Percentiles rank a stretch among this genome's conserved stretches.
Evolutionary conservation across 495 filamentous ascomycete species (phyloP).

Genomic region (Diplogelasinospora grovesii): DNA sequence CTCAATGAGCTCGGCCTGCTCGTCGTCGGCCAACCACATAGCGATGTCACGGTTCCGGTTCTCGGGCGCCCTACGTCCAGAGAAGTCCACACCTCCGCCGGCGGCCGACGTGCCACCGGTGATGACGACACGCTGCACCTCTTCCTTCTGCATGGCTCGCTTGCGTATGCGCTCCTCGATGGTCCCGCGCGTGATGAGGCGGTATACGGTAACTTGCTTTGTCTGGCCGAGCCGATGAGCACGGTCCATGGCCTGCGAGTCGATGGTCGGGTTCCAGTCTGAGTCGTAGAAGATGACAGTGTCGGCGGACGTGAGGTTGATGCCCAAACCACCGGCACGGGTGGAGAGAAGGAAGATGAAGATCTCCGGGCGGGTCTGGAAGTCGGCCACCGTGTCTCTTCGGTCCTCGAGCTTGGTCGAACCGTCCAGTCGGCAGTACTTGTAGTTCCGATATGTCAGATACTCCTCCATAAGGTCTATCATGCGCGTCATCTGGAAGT

Average conservation of each 20-base stretch:
- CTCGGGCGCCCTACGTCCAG: slow-evolving; percentile 71
- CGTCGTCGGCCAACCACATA: slow-evolving; percentile 93
- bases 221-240: slow-evolving; percentile 97
- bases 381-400: slow-evolving; percentile 92
- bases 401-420: slow-evolving; percentile 98
- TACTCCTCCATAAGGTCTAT: slow-evolving; percentile 99
- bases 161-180: slow-evolving; percentile 99
- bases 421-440: slow-evolving; percentile 93
- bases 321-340: slow-evolving; percentile 93
- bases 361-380: slow-evolving; percentile 86
- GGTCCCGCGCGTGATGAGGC: slow-evolving; percentile 91
- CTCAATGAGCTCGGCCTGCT: slow-evolving; percentile 87
- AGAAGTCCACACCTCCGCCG: slow-evolving; percentile 73
- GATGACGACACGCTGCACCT: slow-evolving; percentile 98
- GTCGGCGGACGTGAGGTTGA: slow-evolving; percentile 86
- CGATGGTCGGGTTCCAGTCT: slow-evolving; percentile 99
- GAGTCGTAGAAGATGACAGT: slow-evolving; percentile 99
- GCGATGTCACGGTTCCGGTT: slow-evolving; percentile 94
- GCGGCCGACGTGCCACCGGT: slow-evolving; percentile 62
- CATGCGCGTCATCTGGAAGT: slow-evolving; percentile 99
- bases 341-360: slow-evolving; percentile 96
- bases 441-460: slow-evolving; percentile 96
- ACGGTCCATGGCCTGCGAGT: slow-evolving; percentile 97
- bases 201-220: slow-evolving; percentile 91
- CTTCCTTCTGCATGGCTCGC: slow-evolving; percentile 95